Base-by-base conservation (phyloP, 768 basidiomycete species). In the Infundibulicybe gibba region DNA sequence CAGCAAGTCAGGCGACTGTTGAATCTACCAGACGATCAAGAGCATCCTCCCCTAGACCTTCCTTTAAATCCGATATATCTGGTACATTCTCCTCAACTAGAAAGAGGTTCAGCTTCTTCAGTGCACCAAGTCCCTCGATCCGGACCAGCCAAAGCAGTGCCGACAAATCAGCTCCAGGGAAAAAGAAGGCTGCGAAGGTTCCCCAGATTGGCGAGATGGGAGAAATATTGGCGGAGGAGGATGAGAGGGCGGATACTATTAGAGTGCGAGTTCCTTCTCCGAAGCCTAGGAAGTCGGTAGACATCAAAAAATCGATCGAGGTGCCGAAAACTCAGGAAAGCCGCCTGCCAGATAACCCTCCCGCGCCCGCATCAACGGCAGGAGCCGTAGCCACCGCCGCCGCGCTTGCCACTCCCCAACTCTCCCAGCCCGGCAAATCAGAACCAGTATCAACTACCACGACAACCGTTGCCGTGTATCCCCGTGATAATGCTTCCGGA, bases 41-140 rank as follows among this genome's bases (percentile, higher is more conserved):
- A 21, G 58, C 68, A 11, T 67, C 67, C 10, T 67, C 69, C 3
- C 72, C 73, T n/a, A 71, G 64, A 34, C 71, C 70, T 3, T 77
- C 76, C 10, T 66, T 68, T 48, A 66, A 59, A 42, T 77, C 79
- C 0, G 71, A 74, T 19, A 59, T 67, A 0, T 69, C 70, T 3
- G 70, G 74, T 32, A 71, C 77, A 14, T 71, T 80, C 43, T 63
- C 70, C 16, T 63, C 77, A 31, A 71, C 80, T 39, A 74, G 73
- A 57, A 87, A 81, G 60, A 71, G 83, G 21, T 82, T 89, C 61
- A 83, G 76, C 48, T 76, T 85, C 58, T 86, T 86, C 61, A 67
- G 17, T 14, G 35, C 62, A 32, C 55, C 68, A 9, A 62, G 68
- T 14, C 52, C 59, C 6, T 67, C 69, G 6, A 61, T 67, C 5